Evolutionary conservation across 306 rosid species (phyloP).

Genomic region (Acmispon strigosus): DNA sequence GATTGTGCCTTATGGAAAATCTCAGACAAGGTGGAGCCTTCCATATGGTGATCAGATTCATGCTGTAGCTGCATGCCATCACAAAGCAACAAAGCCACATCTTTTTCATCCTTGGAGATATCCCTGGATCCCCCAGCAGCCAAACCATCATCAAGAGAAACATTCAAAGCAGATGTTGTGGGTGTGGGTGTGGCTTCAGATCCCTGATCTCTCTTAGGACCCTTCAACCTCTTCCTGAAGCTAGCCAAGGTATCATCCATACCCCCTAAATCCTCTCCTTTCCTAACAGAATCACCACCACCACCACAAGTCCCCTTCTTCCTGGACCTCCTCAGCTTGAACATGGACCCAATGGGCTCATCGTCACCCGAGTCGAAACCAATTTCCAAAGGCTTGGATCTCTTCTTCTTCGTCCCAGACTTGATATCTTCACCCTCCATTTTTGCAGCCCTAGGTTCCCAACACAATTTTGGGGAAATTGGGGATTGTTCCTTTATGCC

Average conservation of each 20-base stretch:
- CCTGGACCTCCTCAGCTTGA: slow-evolving; percentile 66
- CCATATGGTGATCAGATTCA: slow-evolving; percentile 33
- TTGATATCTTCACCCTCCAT: slow-evolving; percentile 70
- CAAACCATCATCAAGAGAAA: slow-evolving; percentile 15
- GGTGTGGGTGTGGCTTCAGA: slow-evolving; percentile 30
- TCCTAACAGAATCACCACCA: slow-evolving; percentile 36
- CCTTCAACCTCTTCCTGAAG: slow-evolving; percentile 87
- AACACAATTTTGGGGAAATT: slow-evolving; percentile 8
- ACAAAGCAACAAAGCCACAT: not conserved
- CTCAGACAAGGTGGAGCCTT: slow-evolving; percentile 53
- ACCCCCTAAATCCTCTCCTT: slow-evolving; percentile 49
- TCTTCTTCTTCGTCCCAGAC: slow-evolving; percentile 48
- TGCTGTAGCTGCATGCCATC: slow-evolving; percentile 32
- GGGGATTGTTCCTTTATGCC: slow-evolving; percentile 34
- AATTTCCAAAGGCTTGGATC: slow-evolving; percentile 48
- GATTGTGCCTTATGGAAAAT: slow-evolving; percentile 49
- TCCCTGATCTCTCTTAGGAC: slow-evolving; percentile 72
- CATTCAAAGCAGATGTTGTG: slow-evolving; percentile 27
- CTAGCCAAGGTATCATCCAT: slow-evolving; percentile 93
- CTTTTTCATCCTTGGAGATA: slow-evolving; percentile 11
- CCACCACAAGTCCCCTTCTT: slow-evolving; percentile 48
- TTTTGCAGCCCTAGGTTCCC: slow-evolving; percentile 31
- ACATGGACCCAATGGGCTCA: slow-evolving; percentile 76
- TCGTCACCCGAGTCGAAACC: slow-evolving; percentile 62
- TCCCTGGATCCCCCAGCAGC: slow-evolving; percentile 10